These are phyloP conservation scores for Aspergillus bridgeri DNA, from an alignment of 495 filamentous ascomycete genomes.

Conservation along the genomic window DNA sequence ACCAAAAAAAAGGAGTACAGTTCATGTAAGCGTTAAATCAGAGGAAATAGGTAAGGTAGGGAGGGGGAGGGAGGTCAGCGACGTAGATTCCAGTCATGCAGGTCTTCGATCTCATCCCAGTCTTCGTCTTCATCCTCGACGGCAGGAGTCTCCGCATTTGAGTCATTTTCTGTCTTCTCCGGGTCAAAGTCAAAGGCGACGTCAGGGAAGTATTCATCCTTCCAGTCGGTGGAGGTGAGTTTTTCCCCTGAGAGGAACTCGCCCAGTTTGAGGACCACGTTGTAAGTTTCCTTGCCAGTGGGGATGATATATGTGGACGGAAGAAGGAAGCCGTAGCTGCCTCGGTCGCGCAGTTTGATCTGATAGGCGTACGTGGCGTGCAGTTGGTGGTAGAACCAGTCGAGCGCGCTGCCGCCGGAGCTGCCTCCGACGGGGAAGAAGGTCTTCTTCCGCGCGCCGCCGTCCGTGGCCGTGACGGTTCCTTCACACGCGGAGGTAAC, in stretches of 20 bases:
- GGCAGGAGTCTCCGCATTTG: background rate
- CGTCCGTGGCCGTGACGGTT: constrained; percentile 42
- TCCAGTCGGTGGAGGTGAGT: constrained; percentile 13
- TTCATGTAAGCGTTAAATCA: too few species aligned
- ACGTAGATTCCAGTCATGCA: too few species aligned
- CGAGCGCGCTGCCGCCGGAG: constrained; percentile 78
- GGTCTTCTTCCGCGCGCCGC: constrained; percentile 27
- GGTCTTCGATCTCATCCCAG: too few species aligned
- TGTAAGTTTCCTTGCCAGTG: constrained; percentile 81
- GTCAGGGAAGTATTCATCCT: constrained; percentile 16
- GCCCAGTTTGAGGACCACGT: constrained; percentile 76
- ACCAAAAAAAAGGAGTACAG: too few species aligned
- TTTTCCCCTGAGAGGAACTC: constrained; percentile 59
- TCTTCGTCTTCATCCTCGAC: background rate
- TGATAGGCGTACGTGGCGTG: constrained; percentile 84
- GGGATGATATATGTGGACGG: constrained; percentile 86
- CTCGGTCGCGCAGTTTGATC: constrained; percentile 91
- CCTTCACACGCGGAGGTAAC: constrained; percentile 88
- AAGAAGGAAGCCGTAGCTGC: constrained; percentile 90
- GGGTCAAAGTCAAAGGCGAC: background rate
- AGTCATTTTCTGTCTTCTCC: background rate
- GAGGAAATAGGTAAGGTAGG: too few species aligned
- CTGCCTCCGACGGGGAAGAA: constrained; percentile 55
- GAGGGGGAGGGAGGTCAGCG: too few species aligned
- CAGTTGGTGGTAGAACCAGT: constrained; percentile 94